These are phyloP conservation scores for Penicillium capsulatum DNA, from an alignment of 2,329 filamentous ascomycete genomes.

Conservation along the genomic window DNA sequence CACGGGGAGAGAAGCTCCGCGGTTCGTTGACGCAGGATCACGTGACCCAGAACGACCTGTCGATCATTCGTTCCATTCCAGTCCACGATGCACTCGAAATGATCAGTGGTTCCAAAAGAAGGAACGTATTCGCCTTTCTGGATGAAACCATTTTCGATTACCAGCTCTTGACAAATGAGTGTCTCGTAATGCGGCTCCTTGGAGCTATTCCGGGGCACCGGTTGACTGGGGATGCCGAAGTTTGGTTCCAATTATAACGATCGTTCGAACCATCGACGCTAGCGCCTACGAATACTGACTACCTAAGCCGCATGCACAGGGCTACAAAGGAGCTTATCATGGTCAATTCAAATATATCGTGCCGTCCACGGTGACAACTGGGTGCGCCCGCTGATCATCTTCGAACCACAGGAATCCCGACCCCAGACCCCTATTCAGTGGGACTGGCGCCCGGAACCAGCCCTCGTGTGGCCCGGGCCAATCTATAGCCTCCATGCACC, in stretches of 20 bases:
- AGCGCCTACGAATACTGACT: background rate
- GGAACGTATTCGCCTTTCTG: too few relatives aligned
- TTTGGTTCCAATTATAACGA: constrained; percentile 9
- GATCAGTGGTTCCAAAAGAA: too few relatives aligned
- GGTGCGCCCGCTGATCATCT: too few relatives aligned
- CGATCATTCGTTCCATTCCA: too few relatives aligned
- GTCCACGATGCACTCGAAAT: too few relatives aligned
- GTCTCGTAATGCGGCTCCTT: too few relatives aligned
- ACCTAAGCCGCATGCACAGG: background rate
- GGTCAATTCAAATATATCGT: too few relatives aligned
- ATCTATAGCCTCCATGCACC: background rate
- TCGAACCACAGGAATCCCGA: background rate
- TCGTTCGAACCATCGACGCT: constrained; percentile 4
- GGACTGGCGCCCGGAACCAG: background rate
- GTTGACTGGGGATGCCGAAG: constrained; percentile 1
- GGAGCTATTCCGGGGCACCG: constrained; percentile 1
- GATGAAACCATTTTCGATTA: too few relatives aligned
- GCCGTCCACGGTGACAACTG: too few relatives aligned
- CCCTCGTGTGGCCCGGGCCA: constrained; percentile 1
- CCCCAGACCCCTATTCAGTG: background rate
- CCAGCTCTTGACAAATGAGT: too few relatives aligned
- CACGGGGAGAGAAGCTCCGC: constrained; percentile 3
- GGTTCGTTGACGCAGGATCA: constrained; percentile 6
- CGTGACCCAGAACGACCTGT: constrained; percentile 9
- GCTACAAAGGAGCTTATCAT: too few relatives aligned